These are phyloP conservation scores for Asterophora parasitica DNA, from an alignment of 768 basidiomycete species.

Conservation along the genomic window DNA sequence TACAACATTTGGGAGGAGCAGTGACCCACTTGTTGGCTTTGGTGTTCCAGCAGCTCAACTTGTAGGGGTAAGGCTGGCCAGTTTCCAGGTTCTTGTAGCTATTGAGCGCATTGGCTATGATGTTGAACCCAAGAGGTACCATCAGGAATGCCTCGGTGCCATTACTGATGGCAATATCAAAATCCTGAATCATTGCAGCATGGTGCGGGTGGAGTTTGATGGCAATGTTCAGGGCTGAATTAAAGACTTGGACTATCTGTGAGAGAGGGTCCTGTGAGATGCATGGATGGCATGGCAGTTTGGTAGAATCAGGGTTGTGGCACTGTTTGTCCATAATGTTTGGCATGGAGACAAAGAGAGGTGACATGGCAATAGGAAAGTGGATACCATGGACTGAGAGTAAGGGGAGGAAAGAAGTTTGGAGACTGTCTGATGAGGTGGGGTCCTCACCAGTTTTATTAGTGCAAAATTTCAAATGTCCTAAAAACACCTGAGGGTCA, in stretches of 20 bases:
- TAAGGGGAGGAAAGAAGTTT: background rate
- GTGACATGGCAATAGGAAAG: too few species aligned
- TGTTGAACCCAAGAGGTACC: background rate
- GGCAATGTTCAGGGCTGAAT: background rate
- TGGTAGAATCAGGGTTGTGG: background rate
- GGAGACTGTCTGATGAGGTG: too few species aligned
- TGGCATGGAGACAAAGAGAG: background rate
- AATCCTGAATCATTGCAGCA: background rate
- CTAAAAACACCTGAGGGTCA: conserved; percentile 2
- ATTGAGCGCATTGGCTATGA: background rate
- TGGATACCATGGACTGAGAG: too few species aligned
- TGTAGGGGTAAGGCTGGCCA: background rate
- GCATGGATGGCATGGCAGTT: background rate
- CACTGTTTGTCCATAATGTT: background rate
- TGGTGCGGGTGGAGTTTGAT: background rate
- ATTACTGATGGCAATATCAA: background rate
- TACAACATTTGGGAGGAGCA: background rate
- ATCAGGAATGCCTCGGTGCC: background rate
- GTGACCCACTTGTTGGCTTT: background rate
- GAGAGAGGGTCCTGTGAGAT: background rate
- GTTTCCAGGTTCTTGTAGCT: background rate
- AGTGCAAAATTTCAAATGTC: background rate
- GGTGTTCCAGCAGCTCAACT: background rate
- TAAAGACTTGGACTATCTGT: background rate
- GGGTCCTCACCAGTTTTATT: too few species aligned